Evolutionary conservation across 1,284 basidiomycete genomes (phyloP).

Genomic region (Somion occarium): DNA sequence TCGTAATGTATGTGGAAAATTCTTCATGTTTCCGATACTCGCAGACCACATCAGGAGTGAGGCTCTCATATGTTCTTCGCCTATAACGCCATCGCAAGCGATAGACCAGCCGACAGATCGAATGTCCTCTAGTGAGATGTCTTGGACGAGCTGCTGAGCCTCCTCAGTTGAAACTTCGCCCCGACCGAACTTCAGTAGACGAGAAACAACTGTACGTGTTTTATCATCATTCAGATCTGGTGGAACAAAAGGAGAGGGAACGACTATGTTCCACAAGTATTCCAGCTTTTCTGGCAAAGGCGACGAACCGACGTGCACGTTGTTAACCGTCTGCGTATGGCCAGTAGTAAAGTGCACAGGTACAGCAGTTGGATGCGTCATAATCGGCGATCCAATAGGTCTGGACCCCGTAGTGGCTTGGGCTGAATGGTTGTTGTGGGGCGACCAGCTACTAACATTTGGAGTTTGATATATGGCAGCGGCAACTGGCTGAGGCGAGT

Average conservation of each 20-base stretch:
- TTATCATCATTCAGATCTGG: background rate
- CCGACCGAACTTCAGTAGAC: background rate
- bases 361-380: background rate
- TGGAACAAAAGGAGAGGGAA: background rate
- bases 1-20: background rate
- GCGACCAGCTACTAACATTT: background rate
- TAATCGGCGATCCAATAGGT: background rate
- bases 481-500: background rate
- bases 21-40: background rate
- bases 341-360: background rate
- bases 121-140: background rate
- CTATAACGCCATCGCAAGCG: background rate
- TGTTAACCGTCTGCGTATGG: background rate
- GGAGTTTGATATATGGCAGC: background rate
- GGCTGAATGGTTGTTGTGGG: background rate
- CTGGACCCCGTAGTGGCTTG: too few species aligned
- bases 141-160: background rate
- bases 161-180: background rate
- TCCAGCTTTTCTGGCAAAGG: background rate
- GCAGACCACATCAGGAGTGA: background rate
- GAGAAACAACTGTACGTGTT: background rate
- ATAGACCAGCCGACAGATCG: background rate
- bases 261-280: background rate
- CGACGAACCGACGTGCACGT: background rate
- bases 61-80: background rate